Evolutionary conservation across 1,284 basidiomycete genomes (phyloP), one percentile per base, ranked within the genome.

Genomic region (Boletellus dicymbophilus): DNA sequence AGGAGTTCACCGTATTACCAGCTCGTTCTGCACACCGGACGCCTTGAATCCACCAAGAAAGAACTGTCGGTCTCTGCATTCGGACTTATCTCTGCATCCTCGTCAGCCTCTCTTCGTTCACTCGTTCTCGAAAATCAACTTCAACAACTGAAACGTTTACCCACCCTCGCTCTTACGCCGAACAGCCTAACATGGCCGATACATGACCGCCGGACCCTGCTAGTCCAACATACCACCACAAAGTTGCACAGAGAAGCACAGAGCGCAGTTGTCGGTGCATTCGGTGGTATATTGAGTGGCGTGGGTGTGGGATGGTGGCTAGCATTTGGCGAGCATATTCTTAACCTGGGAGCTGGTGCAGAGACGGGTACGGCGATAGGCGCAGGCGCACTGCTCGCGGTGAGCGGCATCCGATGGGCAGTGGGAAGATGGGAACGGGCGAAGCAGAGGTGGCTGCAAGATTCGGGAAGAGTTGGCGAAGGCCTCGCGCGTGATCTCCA

Each of bases 401-500:
- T 82, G 13, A 60, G 68, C 1, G 79, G 83, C 22, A 52, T 92
- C 31, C 74, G 87, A 23, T 86, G 87, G 79, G 84, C 82, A 8
- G 77, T 89, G 18, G 79, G 80, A 4, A 72, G 74, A 51, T 94
- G 91, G 90, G 84, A 85, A 46, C 78, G 73, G 55, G 84, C 84
- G 3, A 88, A 91, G 67, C 73, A 63, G 46, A 72, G 69, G 43
- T 95, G 91, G 85, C 82, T 82, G 82, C 76, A 76, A 46, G 88
- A 93, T 65, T 91, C 85, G 77, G 63, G 66, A 27, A 74, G 93
- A 37, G 78, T 93, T 4, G 81, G 81, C 5, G 75, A 81, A 44
- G 88, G 91, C 10, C 70, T 92, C 44, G 79, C 81, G 54, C 77
- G 87, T 42, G 92, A 95, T 71, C 67, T 93, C 16, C 74, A 79